These are phyloP conservation scores for Phialophora expanda DNA, from an alignment of 2,329 filamentous ascomycete genomes.

Conservation along the genomic window DNA sequence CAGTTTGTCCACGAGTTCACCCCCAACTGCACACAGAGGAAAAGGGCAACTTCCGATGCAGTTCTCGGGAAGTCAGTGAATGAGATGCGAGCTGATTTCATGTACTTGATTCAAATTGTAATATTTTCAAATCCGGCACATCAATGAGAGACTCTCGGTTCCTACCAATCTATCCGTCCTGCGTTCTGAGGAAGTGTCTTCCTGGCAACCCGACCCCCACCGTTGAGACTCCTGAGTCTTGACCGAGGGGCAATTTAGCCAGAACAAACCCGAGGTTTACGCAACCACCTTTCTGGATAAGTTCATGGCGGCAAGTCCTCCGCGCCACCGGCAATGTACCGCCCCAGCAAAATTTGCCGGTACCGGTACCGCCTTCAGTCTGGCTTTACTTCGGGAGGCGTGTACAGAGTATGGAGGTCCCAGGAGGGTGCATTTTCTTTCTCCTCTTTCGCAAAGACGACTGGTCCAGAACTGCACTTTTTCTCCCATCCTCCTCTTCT, in stretches of 20 bases:
- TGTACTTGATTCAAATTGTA: conserved; percentile 1
- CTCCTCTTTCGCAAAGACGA: neutral
- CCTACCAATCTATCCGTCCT: neutral
- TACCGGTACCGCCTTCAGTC: neutral
- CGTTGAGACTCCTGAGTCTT: too few relatives aligned
- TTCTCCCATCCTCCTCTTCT: neutral
- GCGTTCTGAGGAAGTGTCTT: neutral
- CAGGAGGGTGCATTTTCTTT: too few relatives aligned
- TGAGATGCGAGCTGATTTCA: neutral
- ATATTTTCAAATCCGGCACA: neutral
- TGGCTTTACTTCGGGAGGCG: neutral
- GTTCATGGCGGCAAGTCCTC: neutral
- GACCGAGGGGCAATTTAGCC: neutral
- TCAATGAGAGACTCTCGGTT: neutral
- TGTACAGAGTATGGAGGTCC: neutral
- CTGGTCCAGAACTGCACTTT: neutral
- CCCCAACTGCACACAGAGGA: neutral
- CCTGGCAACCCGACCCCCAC: neutral
- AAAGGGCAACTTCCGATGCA: neutral
- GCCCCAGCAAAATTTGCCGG: neutral
- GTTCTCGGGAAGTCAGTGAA: neutral
- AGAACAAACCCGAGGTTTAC: neutral
- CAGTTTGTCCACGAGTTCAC: neutral
- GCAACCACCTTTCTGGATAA: neutral
- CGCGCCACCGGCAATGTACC: neutral